These are phyloP conservation scores for Microbotryum scabiosae DNA, from an alignment of 1,284 basidiomycete species.

Conservation along the genomic window DNA sequence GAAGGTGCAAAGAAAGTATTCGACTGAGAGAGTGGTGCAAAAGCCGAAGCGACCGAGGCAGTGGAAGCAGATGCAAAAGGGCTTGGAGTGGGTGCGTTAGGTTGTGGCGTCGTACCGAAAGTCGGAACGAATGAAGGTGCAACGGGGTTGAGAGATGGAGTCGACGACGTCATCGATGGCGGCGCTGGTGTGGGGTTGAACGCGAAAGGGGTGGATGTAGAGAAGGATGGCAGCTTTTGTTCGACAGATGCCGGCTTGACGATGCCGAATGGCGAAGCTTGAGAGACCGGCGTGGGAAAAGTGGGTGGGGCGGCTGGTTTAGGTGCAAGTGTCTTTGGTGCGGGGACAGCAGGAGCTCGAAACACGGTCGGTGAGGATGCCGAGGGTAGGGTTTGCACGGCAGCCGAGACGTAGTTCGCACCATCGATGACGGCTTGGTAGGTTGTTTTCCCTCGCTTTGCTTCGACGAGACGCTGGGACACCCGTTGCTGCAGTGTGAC, in stretches of 20 bases:
- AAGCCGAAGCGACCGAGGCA: neutral
- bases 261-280: neutral
- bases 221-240: neutral
- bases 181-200: neutral
- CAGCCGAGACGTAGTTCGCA: slow-evolving; percentile 36
- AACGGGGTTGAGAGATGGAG: neutral
- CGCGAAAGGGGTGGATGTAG: neutral
- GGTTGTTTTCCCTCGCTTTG: slow-evolving; percentile 54
- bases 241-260: neutral
- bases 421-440: slow-evolving; percentile 74
- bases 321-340: neutral
- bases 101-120: no score
- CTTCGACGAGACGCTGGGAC: slow-evolving; percentile 60
- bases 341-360: neutral
- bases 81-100: neutral
- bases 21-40: neutral
- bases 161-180: neutral
- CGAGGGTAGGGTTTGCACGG: slow-evolving; percentile 2
- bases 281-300: neutral
- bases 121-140: neutral
- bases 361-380: neutral
- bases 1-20: neutral
- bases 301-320: neutral
- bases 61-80: neutral
- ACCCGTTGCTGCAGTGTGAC: slow-evolving; percentile 32